Base-by-base conservation (phyloP, 139 green algal genomes). In the Chlorella sp. region DNA sequence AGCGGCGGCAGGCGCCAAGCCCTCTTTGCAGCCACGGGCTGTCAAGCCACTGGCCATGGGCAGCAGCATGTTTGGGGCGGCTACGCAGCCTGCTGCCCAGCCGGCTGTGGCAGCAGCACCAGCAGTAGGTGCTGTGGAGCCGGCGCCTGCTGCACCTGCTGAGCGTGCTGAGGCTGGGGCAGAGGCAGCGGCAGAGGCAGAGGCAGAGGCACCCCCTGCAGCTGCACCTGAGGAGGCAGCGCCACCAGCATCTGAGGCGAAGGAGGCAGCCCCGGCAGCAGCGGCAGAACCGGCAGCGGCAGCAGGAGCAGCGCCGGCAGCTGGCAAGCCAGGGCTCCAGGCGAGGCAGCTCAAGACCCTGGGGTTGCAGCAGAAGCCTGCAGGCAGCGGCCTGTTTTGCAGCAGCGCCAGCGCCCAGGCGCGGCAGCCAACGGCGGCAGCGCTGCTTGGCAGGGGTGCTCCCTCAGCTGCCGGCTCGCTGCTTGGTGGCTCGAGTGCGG, bases 301-400 rank as follows among this genome's bases (percentile, higher is more conserved):
- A 11, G 44, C 40, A 5, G 51, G 22, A 34, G 76, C n/a, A 26
- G 32, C 70, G 51, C 22, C 34, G 32, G 60, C 58, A 28, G 16
- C 41, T 13, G 24, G 54, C 11, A 56, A 80, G 28, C 38, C 26
- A 40, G 36, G 19, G 13, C 60, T 56, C 43, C 80, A 44, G 62
- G 80, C 46, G 28, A 60, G 36, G 30, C 80, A 83, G 79, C 56
- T 67, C 24, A 81, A 83, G 44, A 80, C 60, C 19, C 58, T 74
- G 51, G 36, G 9, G 6, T 40, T 72, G 44, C 54, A 80, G 76
- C 44, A 62, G 72, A 54, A 40, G 75, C 16, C 70, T 24, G 30
- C 46, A n/a, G 62, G 36, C 40, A 73, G 73, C 9, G 77, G 43
- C 20, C 4, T 75, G 43, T 46, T 76, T 56, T 68, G 78, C 32